These are phyloP conservation scores for Tetrapisispora taiwanensis DNA, from an alignment of 805 yeast genomes.

Conservation along the genomic window DNA sequence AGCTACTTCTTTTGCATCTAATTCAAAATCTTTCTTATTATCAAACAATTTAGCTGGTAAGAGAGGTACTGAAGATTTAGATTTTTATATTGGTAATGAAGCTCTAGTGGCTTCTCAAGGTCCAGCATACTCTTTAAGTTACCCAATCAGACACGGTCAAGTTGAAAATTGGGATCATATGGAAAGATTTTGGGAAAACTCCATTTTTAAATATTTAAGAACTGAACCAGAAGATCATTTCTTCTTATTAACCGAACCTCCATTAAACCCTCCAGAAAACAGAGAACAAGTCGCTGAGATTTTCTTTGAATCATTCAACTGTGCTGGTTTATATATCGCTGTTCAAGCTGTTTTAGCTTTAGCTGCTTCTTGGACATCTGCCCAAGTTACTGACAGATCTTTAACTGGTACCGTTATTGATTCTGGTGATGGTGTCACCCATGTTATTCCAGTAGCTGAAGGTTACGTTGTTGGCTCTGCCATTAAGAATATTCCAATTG, in stretches of 20 bases:
- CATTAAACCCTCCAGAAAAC: constrained; percentile 98
- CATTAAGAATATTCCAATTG: constrained; percentile 94
- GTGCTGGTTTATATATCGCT: constrained; percentile 97
- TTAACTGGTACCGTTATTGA: constrained; percentile 97
- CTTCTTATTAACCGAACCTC: constrained; percentile 93
- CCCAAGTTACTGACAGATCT: constrained; percentile 89
- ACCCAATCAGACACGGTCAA: constrained; percentile 96
- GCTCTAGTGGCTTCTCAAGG: constrained; percentile 88
- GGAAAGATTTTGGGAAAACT: constrained; percentile 98
- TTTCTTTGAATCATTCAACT: constrained; percentile 96
- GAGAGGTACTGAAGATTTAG: constrained; percentile 88
- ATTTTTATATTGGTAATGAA: constrained; percentile 92
- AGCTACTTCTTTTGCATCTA: constrained; percentile 28
- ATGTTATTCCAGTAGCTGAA: constrained; percentile 97
- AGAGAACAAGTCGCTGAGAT: constrained; percentile 98
- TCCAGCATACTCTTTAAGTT: constrained; percentile 74
- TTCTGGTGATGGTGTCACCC: constrained; percentile 98
- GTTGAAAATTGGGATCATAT: constrained; percentile 99
- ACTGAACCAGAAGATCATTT: constrained; percentile 99
- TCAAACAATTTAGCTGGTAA: constrained; percentile 46
- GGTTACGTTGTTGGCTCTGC: constrained; percentile 98
- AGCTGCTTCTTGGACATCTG: constrained; percentile 98
- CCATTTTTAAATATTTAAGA: constrained; percentile 89
- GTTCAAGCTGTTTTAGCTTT: constrained; percentile 97
- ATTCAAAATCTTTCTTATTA: constrained; percentile 18